Evolutionary conservation across 1,139 yeast genomes (phyloP).

Genomic region (Hansenula lynferdii): DNA sequence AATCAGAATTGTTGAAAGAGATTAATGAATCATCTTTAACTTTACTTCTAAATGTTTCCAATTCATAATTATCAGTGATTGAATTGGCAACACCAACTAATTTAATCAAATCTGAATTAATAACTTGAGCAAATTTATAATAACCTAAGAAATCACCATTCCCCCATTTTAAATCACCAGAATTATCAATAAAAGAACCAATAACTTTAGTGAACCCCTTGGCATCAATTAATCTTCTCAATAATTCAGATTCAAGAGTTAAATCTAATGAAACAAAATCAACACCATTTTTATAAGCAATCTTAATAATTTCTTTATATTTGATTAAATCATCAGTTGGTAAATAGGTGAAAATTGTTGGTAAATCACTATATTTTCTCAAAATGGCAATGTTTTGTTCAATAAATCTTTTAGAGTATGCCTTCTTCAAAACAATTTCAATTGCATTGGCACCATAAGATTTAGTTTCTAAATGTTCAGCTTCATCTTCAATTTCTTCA

Average conservation of each 20-base stretch:
- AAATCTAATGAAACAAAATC: constrained; percentile 53
- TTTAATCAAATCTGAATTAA: constrained; percentile 73
- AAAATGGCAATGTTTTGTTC: constrained; percentile 70
- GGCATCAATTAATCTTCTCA: constrained; percentile 37
- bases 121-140: constrained; percentile 64
- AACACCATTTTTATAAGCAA: constrained; percentile 67
- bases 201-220: constrained; percentile 66
- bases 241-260: constrained; percentile 30
- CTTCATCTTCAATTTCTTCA: constrained; percentile 46
- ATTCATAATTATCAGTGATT: constrained; percentile 61
- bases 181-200: constrained; percentile 76
- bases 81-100: constrained; percentile 73
- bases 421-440: constrained; percentile 75
- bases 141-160: constrained; percentile 71
- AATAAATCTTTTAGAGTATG: constrained; percentile 48
- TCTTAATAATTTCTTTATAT: constrained; percentile 46
- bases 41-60: constrained; percentile 61
- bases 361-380: constrained; percentile 61
- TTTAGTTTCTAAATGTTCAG: constrained; percentile 45
- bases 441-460: constrained; percentile 74
- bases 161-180: constrained; percentile 37
- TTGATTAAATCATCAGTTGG: constrained; percentile 42
- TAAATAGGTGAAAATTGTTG: constrained; percentile 72
- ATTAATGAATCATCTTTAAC: constrained; percentile 59
- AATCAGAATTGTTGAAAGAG: constrained; percentile 76